phyloP scores from a whole-genome alignment of 192 early-diverging fungal species.

The Coemansia sp. region DNA sequence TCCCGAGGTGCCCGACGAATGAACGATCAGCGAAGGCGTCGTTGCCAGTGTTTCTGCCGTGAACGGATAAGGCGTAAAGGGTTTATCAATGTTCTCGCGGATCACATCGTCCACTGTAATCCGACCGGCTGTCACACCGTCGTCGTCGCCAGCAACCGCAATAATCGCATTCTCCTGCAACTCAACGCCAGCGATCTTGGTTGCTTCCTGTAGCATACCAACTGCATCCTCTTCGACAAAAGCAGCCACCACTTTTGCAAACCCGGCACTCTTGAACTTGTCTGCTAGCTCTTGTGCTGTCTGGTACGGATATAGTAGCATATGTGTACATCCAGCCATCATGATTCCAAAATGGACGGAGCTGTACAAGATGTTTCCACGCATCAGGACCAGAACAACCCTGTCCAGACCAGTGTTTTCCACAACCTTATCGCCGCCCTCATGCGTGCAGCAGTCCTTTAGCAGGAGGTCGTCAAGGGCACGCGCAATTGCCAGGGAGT shows the following conservation, averaged over 20 bases:
- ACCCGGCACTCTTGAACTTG: slow-evolving; percentile 7
- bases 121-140: too few relatives aligned
- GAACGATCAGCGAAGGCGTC: slow-evolving; percentile 28
- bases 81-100: neutral
- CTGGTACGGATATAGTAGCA: slow-evolving; percentile 14
- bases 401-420: neutral
- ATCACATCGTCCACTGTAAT: neutral
- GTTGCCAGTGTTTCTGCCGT: slow-evolving; percentile 2
- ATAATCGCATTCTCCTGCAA: slow-evolving; percentile 8
- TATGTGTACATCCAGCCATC: slow-evolving; percentile 33
- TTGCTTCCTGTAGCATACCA: neutral
- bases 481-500: slow-evolving; percentile 19
- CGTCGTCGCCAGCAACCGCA: neutral
- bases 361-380: slow-evolving; percentile 14
- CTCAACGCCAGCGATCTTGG: neutral
- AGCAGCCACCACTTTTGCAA: slow-evolving; percentile 2
- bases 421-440: neutral
- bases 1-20: slow-evolving; percentile 49
- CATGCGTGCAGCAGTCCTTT: neutral
- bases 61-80: neutral
- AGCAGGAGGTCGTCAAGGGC: neutral
- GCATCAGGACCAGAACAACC: slow-evolving; percentile 18
- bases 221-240: slow-evolving; percentile 15
- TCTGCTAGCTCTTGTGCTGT: neutral
- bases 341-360: slow-evolving; percentile 30